phyloP scores from a whole-genome alignment of 1,139 yeast genomes.

The Sugiyamaella sp. region DNA sequence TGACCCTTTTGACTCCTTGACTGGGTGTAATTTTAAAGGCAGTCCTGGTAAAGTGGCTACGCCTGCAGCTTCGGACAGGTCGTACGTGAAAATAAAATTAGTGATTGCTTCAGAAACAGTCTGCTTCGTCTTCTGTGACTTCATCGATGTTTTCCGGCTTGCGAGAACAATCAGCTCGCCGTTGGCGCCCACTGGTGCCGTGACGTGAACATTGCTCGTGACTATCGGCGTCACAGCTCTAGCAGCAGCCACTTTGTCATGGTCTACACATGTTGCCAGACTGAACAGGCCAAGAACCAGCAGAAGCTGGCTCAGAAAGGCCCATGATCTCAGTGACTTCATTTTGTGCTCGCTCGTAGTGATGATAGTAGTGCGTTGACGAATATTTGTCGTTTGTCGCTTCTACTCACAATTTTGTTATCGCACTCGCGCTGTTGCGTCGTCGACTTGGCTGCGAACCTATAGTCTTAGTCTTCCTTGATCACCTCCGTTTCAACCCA shows the following conservation, averaged over 20 bases:
- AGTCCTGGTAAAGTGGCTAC: slow-evolving; percentile 29
- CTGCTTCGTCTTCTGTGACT: background rate
- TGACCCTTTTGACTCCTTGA: slow-evolving; percentile 20
- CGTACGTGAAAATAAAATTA: slow-evolving; percentile 29
- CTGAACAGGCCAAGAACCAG: background rate
- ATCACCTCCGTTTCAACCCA: too few relatives aligned
- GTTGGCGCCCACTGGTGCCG: background rate
- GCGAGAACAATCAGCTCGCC: slow-evolving; percentile 7
- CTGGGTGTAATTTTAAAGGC: slow-evolving; percentile 32
- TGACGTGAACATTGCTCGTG: slow-evolving; percentile 8
- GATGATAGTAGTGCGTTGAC: too few relatives aligned
- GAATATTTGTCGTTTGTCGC: too few relatives aligned
- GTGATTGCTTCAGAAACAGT: slow-evolving; percentile 22
- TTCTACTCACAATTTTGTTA: too few relatives aligned
- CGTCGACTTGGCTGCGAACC: background rate
- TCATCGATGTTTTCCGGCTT: slow-evolving; percentile 8
- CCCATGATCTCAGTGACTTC: background rate
- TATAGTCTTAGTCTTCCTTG: too few relatives aligned
- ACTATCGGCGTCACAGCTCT: background rate
- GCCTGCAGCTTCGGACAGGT: slow-evolving; percentile 25
- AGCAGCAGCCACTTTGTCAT: background rate
- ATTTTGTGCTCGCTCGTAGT: too few relatives aligned
- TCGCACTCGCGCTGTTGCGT: too few relatives aligned
- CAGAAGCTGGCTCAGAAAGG: background rate
- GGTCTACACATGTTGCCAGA: background rate